Percentiles rank a stretch among this genome's conserved stretches.
Evolutionary conservation across 305 asterid species (phyloP).

Genomic region (Solanum aculeatissimum): DNA sequence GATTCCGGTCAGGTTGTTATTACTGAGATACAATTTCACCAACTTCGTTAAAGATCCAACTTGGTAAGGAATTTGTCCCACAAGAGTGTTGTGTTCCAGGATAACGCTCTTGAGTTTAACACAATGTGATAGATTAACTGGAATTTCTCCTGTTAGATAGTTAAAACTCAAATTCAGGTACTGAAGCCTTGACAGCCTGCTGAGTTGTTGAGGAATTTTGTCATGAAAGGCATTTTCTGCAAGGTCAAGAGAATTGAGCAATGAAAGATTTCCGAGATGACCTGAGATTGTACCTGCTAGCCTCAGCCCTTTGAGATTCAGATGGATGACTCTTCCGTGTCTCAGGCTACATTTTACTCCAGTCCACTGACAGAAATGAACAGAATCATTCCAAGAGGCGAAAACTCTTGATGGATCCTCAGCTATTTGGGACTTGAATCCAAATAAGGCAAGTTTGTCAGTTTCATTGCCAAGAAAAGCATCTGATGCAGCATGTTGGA

Average conservation of each 20-base stretch:
- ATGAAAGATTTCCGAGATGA: conserved; percentile 22
- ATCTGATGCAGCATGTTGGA: neutral
- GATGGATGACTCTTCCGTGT: conserved; percentile 8
- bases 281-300: conserved; percentile 20
- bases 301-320: neutral
- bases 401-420: conserved; percentile 19
- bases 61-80: conserved; percentile 12
- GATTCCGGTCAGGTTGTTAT: conserved; percentile 31
- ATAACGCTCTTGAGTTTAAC: conserved; percentile 6
- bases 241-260: conserved; percentile 18
- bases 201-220: conserved; percentile 19
- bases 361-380: conserved; percentile 28
- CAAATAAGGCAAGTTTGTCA: conserved; percentile 17
- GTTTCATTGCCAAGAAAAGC: conserved; percentile 8
- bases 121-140: conserved; percentile 12
- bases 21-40: conserved; percentile 12
- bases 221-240: conserved; percentile 23
- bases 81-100: conserved; percentile 12
- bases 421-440: conserved; percentile 23
- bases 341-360: conserved; percentile 20
- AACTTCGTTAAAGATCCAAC: conserved; percentile 20
- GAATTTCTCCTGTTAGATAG: conserved; percentile 19
- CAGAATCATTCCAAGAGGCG: conserved; percentile 26
- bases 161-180: conserved; percentile 22
- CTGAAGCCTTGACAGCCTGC: conserved; percentile 18